A percentile compares a stretch with the other conserved stretches of the same genome.
These are phyloP conservation scores for Marchantia polymorpha DNA, from an alignment of 225 moss, liverwort and hornwort genomes.

Conservation along the genomic window DNA sequence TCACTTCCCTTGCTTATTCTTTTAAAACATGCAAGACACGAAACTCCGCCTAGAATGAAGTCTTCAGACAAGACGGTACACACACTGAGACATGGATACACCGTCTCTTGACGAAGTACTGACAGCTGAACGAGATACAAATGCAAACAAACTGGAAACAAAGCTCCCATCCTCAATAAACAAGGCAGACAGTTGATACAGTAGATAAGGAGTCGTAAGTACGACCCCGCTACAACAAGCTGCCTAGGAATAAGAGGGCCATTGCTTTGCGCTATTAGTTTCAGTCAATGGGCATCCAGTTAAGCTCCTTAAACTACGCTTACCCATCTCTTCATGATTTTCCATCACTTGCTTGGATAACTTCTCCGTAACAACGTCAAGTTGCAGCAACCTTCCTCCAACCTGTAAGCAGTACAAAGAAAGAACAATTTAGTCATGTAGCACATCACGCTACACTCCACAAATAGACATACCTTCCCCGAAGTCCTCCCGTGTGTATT, in stretches of 20 bases:
- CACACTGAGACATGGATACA: no score
- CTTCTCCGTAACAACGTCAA: conserved; percentile 82
- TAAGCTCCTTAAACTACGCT: conserved; percentile 14
- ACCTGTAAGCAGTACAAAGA: conserved; percentile 44
- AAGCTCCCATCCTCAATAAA: background rate
- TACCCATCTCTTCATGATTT: conserved; percentile 98
- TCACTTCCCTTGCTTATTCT: no score
- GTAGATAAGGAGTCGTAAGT: no score
- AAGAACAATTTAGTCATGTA: background rate
- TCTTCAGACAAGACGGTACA: no score
- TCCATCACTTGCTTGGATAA: conserved; percentile 93
- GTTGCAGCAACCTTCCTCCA: conserved; percentile 76
- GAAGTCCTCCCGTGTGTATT: background rate
- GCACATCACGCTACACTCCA: background rate
- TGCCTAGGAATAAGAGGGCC: background rate
- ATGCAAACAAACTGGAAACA: background rate
- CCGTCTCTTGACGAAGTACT: no score
- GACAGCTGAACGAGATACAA: background rate
- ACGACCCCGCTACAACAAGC: background rate
- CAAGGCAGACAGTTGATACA: no score
- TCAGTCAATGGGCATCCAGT: background rate
- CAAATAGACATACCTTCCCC: background rate
- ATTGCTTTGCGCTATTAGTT: background rate
- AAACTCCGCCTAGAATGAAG: no score
- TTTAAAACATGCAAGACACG: no score